Evolutionary conservation across 805 yeast species (phyloP), one percentile per base, ranked within the genome.

Genomic region (Deakozyma indianensis): DNA sequence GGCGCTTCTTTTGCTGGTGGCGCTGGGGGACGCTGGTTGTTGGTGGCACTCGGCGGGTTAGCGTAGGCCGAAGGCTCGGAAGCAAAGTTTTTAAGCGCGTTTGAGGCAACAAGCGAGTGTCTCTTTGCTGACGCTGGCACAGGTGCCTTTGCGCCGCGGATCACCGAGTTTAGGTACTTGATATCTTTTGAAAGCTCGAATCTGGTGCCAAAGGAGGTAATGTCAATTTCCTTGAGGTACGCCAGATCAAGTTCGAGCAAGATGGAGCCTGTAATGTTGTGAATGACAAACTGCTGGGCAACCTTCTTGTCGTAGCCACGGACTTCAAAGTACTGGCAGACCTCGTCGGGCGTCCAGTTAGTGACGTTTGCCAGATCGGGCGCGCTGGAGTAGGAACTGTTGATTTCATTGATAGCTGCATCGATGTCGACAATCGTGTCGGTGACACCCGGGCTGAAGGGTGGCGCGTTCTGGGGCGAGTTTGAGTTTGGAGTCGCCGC

Each of bases 111-210:
- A 7, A 32, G 38, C 38, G 38, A 32, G 38, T 32, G 38, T 14
- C 38, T 14, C 18, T 32, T 32, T 20, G 38, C 38, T 7, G 38
- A 32, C 20, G 38, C 38, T n/a, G 38, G 38, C 38, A 32, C 16
- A n/a, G 38, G 38, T 14, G 20, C 18, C 38, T 32, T 32, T 9
- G 20, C 38, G 18, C 38, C 38, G 11, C 38, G 29, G 24, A 47
- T 54, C 11, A 51, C 35, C 21, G 52, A 47, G 29, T 69, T 70
- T 14, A 59, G 56, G 29, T 77, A 74, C 59, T 85, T 94, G 54
- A 92, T 90, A 59, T 85, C 95, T 58, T 86, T 87, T 62, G 77
- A 80, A 42, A 92, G 76, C 60, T 88, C 96, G 63, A 87, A 92
- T 51, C 99, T 73, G 0, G 96, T 88, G 23, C 99, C 99, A 66